Evolutionary conservation across 179 eudicot genomes (phyloP).

Genomic region (Nepenthes alata): DNA sequence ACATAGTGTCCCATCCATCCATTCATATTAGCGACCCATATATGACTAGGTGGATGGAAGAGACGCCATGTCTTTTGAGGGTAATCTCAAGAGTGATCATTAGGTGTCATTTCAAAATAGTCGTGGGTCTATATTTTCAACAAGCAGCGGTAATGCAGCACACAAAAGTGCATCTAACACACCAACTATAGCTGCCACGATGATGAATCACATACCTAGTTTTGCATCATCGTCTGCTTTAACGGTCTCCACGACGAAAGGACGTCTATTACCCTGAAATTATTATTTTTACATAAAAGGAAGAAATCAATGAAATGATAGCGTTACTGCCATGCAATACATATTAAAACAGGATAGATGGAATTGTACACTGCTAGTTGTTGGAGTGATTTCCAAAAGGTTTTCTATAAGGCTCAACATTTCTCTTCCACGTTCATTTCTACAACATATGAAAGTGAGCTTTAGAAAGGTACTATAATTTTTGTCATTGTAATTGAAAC

Average conservation of each 20-base stretch:
- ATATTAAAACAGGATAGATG: not conserved
- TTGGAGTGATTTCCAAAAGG: conserved; percentile 85
- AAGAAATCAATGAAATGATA: not conserved
- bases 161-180: not conserved
- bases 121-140: too few relatives aligned
- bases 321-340: not conserved
- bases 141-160: not conserved
- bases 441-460: conserved; percentile 12
- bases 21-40: too few relatives aligned
- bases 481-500: too few relatives aligned
- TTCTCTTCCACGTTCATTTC: conserved; percentile 93
- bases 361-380: conserved; percentile 53
- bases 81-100: too few relatives aligned
- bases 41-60: too few relatives aligned
- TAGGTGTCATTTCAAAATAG: too few relatives aligned
- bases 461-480: too few relatives aligned
- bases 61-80: too few relatives aligned
- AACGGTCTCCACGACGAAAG: conserved; percentile 83
- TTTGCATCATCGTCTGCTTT: conserved; percentile 95
- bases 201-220: conserved; percentile 40
- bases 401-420: conserved; percentile 70
- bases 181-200: not conserved
- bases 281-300: not conserved
- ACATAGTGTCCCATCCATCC: too few relatives aligned
- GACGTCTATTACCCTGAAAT: conserved; percentile 78